Evolutionary conservation across 108 stramenopile species (phyloP).

Genomic region (Schizochytrium sp.): DNA sequence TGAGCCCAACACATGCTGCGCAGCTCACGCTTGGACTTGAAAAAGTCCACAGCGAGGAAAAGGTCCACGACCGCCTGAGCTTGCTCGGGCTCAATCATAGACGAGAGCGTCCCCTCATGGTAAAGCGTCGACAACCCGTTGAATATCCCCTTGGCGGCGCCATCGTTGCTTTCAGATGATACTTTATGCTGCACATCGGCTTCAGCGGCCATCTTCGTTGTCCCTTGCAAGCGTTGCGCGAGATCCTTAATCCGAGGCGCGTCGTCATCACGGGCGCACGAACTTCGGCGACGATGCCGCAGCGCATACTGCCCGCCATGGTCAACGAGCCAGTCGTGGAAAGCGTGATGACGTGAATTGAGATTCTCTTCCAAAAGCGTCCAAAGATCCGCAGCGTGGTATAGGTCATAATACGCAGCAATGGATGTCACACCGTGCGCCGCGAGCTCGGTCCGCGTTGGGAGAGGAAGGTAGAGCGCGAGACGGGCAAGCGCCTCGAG

Average conservation of each 20-base stretch:
- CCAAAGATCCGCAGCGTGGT: not conserved
- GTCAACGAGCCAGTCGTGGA: not conserved
- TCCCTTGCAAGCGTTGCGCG: not conserved
- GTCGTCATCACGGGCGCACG: too few relatives aligned
- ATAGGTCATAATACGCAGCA: not conserved
- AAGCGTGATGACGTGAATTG: not conserved
- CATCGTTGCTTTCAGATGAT: too few relatives aligned
- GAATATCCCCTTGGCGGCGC: not conserved
- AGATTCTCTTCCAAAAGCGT: not conserved
- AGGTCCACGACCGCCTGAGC: not conserved
- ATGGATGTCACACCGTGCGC: not conserved
- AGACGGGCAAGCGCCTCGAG: not conserved
- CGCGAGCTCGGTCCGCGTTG: not conserved
- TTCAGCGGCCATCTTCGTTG: too few relatives aligned
- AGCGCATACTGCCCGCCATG: not conserved
- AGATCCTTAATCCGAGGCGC: not conserved
- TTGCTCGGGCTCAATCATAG: not conserved
- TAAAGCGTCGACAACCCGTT: not conserved
- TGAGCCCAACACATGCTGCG: not conserved
- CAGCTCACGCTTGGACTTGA: not conserved
- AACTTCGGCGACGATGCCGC: not conserved
- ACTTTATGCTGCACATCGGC: too few relatives aligned
- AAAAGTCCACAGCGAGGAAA: not conserved
- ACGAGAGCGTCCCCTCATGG: not conserved
- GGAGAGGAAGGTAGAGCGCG: not conserved